A percentile compares a stretch with the other conserved stretches of the same genome.
phyloP scores from a whole-genome alignment of 2,329 filamentous ascomycete genomes.

The Didymellaceae sp. region DNA sequence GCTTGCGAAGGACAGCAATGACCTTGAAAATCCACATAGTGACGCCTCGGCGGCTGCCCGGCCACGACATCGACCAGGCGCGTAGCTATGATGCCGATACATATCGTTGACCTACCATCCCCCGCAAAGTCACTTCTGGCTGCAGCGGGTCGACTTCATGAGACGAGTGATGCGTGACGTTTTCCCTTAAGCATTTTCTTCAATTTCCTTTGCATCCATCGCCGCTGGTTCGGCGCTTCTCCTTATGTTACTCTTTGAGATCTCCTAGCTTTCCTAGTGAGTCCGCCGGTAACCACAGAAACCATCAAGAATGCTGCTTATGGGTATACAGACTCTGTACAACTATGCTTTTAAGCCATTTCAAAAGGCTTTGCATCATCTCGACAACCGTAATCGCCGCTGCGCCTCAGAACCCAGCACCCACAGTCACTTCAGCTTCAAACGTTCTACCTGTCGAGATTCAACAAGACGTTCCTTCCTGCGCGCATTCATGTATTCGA shows the following conservation, averaged over 20 bases:
- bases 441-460: constrained; percentile 36
- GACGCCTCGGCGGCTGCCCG: constrained; percentile 48
- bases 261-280: constrained; percentile 38
- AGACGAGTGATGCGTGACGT: constrained; percentile 46
- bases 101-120: constrained; percentile 46
- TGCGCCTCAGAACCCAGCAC: constrained; percentile 35
- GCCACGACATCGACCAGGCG: constrained; percentile 40
- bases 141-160: constrained; percentile 41
- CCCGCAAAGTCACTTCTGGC: constrained; percentile 26
- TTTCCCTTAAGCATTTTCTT: constrained; percentile 47
- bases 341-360: constrained; percentile 49
- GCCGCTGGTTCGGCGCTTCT: constrained; percentile 47
- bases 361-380: constrained; percentile 47
- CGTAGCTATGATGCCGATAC: constrained; percentile 39
- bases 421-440: constrained; percentile 30
- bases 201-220: constrained; percentile 42
- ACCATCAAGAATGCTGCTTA: constrained; percentile 38
- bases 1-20: constrained; percentile 42
- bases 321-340: constrained; percentile 41
- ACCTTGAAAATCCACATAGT: constrained; percentile 33
- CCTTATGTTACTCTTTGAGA: constrained; percentile 39
- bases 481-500: constrained; percentile 47
- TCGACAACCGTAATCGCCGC: constrained; percentile 45
- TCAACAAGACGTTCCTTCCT: constrained; percentile 42
- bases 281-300: constrained; percentile 23